Conservation (phyloP, 768 basidiomycete genomes). For the Trametes cinnabarina region DNA sequence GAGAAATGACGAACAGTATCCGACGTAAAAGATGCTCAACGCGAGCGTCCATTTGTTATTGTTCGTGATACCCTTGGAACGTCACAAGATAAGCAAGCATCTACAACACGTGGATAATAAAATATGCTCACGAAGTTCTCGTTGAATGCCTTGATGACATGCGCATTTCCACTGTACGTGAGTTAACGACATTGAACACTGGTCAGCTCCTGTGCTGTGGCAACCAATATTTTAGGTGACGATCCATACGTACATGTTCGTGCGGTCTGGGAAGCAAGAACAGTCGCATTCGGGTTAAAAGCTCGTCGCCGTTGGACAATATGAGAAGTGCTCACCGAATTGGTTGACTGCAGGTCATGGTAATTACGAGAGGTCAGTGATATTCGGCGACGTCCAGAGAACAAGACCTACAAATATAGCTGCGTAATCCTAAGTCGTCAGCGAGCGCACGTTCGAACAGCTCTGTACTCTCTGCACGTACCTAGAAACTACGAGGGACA, state of each 20-base stretch:
- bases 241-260: conserved; percentile 45
- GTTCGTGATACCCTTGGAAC: conserved; percentile 43
- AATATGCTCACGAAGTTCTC: conserved; percentile 46
- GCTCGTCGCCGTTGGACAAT: background rate
- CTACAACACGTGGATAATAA: background rate
- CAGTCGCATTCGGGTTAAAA: background rate
- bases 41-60: conserved; percentile 59
- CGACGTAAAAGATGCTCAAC: conserved; percentile 58
- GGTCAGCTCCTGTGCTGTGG: background rate
- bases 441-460: too few species aligned
- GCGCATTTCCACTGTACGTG: conserved; percentile 49
- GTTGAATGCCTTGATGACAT: conserved; percentile 52
- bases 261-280: conserved; percentile 43
- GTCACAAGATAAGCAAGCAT: background rate
- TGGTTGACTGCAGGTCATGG: conserved; percentile 16
- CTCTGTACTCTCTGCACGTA: conserved; percentile 22
- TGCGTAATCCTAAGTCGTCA: conserved; percentile 11
- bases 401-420: conserved; percentile 42
- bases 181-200: background rate
- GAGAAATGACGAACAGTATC: conserved; percentile 56
- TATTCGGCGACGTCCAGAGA: background rate
- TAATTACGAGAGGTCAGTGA: background rate
- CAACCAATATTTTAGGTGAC: background rate
- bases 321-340: conserved; percentile 17
- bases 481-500: conserved; percentile 52